Evolutionary conservation across 2,329 filamentous ascomycete genomes (phyloP).

Genomic region (Sporothrix curviconia): DNA sequence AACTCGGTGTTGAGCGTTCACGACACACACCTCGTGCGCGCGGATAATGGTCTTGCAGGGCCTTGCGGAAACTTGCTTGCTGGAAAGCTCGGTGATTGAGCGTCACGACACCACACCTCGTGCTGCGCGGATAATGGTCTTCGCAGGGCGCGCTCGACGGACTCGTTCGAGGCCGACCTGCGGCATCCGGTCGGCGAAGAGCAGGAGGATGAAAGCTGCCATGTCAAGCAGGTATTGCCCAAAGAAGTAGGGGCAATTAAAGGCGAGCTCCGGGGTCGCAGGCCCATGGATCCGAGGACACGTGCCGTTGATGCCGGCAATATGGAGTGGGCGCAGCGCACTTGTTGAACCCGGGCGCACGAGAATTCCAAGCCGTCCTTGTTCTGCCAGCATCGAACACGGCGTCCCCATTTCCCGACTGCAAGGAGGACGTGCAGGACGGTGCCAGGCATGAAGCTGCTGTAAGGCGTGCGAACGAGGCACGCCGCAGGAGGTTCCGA

Average conservation of each 20-base stretch:
- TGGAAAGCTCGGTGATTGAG: constrained; percentile 45
- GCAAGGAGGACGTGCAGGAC: constrained; percentile 43
- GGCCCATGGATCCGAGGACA: no score
- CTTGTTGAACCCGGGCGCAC: constrained; percentile 36
- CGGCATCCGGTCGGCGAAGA: constrained; percentile 44
- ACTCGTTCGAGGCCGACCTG: constrained; percentile 38
- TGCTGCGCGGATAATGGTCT: constrained; percentile 44
- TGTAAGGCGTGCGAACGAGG: constrained; percentile 41
- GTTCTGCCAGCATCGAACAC: constrained; percentile 43
- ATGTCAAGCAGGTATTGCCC: constrained; percentile 46
- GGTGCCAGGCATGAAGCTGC: constrained; percentile 40
- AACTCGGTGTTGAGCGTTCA: no score
- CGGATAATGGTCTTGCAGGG: no score
- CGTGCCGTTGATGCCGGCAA: no score
- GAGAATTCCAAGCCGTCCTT: constrained; percentile 44
- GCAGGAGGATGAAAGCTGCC: constrained; percentile 43
- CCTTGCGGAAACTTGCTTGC: constrained; percentile 49
- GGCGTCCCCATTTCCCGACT: constrained; percentile 44
- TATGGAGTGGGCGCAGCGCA: constrained; percentile 43
- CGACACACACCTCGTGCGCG: no score
- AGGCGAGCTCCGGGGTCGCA: constrained; percentile 43
- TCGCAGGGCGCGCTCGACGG: constrained; percentile 43
- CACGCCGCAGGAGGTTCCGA: no score
- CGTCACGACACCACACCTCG: constrained; percentile 44
- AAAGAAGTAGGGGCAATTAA: constrained; percentile 48